phyloP scores from a whole-genome alignment of 192 early-diverging fungal genomes.

The Paraglomus brasilianum region DNA sequence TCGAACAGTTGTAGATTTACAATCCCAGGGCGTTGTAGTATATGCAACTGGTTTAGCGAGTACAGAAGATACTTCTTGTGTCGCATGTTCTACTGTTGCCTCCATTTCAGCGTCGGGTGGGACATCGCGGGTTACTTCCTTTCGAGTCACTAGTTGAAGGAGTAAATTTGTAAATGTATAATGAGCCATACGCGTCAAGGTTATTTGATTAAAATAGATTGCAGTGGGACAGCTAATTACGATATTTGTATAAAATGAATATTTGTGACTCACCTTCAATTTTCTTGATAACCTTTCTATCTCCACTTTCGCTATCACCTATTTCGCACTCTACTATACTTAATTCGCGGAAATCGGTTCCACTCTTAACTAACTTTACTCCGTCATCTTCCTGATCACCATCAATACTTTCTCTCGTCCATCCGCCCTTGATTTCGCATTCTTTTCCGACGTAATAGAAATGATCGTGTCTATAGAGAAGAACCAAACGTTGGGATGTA shows the following conservation, averaged over 20 bases:
- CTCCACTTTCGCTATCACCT: slow-evolving; percentile 20
- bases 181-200: background rate
- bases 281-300: slow-evolving; percentile 29
- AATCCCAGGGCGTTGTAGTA: slow-evolving; percentile 54
- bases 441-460: slow-evolving; percentile 62
- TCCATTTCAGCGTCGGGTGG: slow-evolving; percentile 43
- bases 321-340: slow-evolving; percentile 45
- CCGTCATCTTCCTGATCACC: slow-evolving; percentile 34
- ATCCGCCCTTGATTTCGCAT: slow-evolving; percentile 43
- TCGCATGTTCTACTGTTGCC: slow-evolving; percentile 47
- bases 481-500: background rate
- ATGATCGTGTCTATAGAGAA: slow-evolving; percentile 56
- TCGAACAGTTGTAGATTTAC: slow-evolving; percentile 55
- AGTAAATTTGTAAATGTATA: background rate
- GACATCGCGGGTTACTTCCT: slow-evolving; percentile 42
- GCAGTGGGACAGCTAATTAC: background rate
- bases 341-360: slow-evolving; percentile 67
- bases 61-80: slow-evolving; percentile 46
- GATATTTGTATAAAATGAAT: background rate
- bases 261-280: slow-evolving; percentile 33
- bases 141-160: slow-evolving; percentile 42
- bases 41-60: slow-evolving; percentile 56
- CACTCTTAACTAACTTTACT: slow-evolving; percentile 62
- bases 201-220: background rate
- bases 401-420: slow-evolving; percentile 43